Evolutionary conservation across 345 rosid genomes (phyloP), one percentile per base, ranked within the genome.

Genomic region (Gossypium arboreum): DNA sequence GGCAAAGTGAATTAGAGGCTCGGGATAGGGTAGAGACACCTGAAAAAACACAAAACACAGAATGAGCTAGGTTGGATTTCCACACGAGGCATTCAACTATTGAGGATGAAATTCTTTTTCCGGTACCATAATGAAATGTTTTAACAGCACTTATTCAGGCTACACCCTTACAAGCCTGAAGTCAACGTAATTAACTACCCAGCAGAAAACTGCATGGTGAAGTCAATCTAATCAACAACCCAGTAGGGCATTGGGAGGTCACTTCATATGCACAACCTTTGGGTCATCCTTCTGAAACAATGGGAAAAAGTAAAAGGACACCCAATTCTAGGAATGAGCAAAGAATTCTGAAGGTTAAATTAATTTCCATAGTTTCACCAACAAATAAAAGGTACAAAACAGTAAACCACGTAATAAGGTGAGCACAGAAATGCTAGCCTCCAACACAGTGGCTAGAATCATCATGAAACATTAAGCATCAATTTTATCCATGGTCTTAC

Each of bases 1-100:
- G 57, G 94, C 89, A 81, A 90, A 94, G 85, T 94, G 93, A 77
- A 74, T 79, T 73, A 88, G 78, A 77, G 94, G 93, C 84, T 92
- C 96, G 2, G 83, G 68, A 68, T 90, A 88, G 29, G 91, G 87
- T 85, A 92, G 86, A 68, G 88, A 81, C 71, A 85, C 86, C 96
- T 94, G 78, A 73, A 29, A 55, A 74, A 77, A 54, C 44, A 65
- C 22, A 45, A 10, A 44, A 65, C 20, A 18, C 0, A 5, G 43
- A 62, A 63, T 64, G 27, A 64, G 52, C 39, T 12, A 44, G 60
- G 57, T 18, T 45, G 52, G 57, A 64, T 34, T 77, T 70, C 52
- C 18, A 47, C 44, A 56, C 2, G 27, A 25, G 27, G 39, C 61
- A 47, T 15, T 34, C 4, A 18, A 69, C 25, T 54, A 51, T 55